These are phyloP conservation scores for Gloeophyllum trabeum DNA, from an alignment of 768 basidiomycete species.

Conservation along the genomic window DNA sequence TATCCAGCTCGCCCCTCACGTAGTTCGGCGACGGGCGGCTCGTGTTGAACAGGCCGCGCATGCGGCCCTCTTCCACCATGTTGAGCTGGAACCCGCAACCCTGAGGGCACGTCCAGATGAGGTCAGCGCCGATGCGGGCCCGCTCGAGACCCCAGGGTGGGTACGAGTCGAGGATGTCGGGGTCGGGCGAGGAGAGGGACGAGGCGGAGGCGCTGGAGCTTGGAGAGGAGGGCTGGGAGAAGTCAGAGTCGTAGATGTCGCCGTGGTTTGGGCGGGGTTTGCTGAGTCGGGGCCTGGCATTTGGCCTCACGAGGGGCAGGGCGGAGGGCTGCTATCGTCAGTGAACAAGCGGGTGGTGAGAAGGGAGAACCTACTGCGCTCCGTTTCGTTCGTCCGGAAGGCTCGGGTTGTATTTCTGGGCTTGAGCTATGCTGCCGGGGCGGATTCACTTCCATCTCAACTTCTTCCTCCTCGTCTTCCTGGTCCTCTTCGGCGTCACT, in stretches of 20 bases:
- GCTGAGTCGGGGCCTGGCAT: background rate
- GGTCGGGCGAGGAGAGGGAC: background rate
- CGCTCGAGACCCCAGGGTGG: background rate
- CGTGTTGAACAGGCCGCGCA: no score
- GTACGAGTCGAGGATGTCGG: background rate
- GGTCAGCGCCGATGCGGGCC: background rate
- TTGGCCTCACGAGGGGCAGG: background rate
- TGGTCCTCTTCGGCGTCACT: background rate
- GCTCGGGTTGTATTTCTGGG: no score
- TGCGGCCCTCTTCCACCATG: no score
- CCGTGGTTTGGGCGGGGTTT: background rate
- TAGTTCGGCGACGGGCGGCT: background rate
- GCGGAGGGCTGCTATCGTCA: background rate
- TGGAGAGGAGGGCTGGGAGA: background rate
- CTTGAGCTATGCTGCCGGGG: no score
- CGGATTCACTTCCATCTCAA: background rate
- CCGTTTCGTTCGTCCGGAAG: background rate
- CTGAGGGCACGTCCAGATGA: background rate
- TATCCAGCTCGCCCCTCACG: background rate
- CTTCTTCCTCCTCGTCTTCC: background rate
- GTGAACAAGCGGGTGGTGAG: no score
- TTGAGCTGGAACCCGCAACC: background rate
- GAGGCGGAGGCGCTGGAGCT: background rate
- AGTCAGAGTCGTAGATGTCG: background rate
- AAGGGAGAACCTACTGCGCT: background rate